Evolutionary conservation across 2,329 filamentous ascomycete genomes (phyloP), one percentile per base, ranked within the genome.

Genomic region (Ophioceras dolichostomum): DNA sequence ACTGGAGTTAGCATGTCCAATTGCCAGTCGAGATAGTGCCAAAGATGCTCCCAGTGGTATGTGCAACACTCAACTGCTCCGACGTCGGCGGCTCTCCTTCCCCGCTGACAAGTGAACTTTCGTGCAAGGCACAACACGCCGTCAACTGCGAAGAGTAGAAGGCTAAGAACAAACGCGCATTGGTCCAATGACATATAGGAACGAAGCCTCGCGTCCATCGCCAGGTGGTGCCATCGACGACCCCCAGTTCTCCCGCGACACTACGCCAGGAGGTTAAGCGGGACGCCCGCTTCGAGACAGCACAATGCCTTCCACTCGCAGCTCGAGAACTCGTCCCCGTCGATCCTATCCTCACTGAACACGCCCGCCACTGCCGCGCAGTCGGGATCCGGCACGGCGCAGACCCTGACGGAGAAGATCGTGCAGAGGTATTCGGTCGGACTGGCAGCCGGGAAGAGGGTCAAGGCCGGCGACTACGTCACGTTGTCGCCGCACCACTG

Each of bases 401-500:
- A 94, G 59, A 95, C 84, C 3, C 60, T 94, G 36, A 91, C 84
- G 3, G 88, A 95, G 57, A 94, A 94, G 67, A 94, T 95, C 41
- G 79, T 94, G 0, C 88, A 95, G 56, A 62, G 70, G 13, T 80
- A 94, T 57, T 72, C 85, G 1, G 68, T 87, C n/a, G 84, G 79
- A 9, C 70, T 94, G 1, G 60, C 83, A 2, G 57, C 74, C 10
- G 84, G 77, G 41, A 94, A 94, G 62, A 65, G 70, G 40, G 83
- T 94, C 50, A 72, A 70, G 49, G 67, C 73, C 4, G 87, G 88
- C 51, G 87, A 94, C 68, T 95, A 91, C 64, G 76, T 95, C 41
- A 82, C 73, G 0, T 67, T 94, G 10, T 63, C 67, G 18, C 83
- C 84, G 1, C 68, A 80, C 43, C 69, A 72, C 41, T 83, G 79